phyloP scores from a whole-genome alignment of 495 filamentous ascomycete genomes.

The Lophiotrema nucula region DNA sequence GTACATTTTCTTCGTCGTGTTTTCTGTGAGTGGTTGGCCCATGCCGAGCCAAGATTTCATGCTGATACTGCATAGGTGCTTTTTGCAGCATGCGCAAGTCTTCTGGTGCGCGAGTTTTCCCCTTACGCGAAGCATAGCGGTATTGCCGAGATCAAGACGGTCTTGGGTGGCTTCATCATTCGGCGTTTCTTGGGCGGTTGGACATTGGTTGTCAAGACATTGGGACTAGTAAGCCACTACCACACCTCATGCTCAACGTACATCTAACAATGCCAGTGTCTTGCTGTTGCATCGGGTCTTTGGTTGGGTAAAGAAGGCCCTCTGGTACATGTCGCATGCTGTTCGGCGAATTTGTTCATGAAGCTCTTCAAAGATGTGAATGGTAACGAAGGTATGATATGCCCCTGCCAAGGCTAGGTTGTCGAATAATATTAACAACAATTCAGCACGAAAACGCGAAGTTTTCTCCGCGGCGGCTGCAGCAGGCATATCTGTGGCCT shows the following conservation, averaged over 20 bases:
- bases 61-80: slow-evolving; percentile 55
- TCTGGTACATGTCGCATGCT: slow-evolving; percentile 95
- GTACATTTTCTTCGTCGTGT: slow-evolving; percentile 79
- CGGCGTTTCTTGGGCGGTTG: slow-evolving; percentile 86
- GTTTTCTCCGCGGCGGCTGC: slow-evolving; percentile 92
- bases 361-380: slow-evolving; percentile 81
- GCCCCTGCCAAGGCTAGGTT: background rate
- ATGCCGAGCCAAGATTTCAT: background rate
- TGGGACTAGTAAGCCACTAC: slow-evolving; percentile 69
- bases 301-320: slow-evolving; percentile 99
- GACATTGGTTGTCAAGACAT: slow-evolving; percentile 87
- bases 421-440: slow-evolving; percentile 13
- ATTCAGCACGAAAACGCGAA: slow-evolving; percentile 83
- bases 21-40: slow-evolving; percentile 62
- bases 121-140: slow-evolving; percentile 92
- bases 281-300: slow-evolving; percentile 91
- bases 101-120: slow-evolving; percentile 81
- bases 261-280: slow-evolving; percentile 56
- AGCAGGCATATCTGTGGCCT: slow-evolving; percentile 94
- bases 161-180: slow-evolving; percentile 93
- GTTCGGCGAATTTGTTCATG: slow-evolving; percentile 94
- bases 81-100: slow-evolving; percentile 75
- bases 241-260: slow-evolving; percentile 24
- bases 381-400: slow-evolving; percentile 73
- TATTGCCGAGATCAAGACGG: slow-evolving; percentile 97